These are phyloP conservation scores for Aristolochia contorta DNA, from an alignment of 164 flowering plant species.

Conservation along the genomic window DNA sequence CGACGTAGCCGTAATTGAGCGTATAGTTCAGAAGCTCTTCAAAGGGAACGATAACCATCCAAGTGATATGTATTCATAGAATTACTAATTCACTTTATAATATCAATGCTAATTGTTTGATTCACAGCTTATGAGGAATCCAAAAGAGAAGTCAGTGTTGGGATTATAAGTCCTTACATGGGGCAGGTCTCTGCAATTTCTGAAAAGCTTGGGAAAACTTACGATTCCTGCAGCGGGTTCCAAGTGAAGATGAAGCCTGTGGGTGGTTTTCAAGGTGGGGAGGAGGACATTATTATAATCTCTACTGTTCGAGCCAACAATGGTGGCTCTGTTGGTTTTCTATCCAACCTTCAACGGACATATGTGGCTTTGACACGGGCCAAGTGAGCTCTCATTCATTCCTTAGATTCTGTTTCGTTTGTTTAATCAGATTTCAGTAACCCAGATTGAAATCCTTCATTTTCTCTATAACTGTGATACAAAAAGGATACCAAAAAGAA, in stretches of 20 bases:
- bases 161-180: slow-evolving; percentile 24
- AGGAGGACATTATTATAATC: slow-evolving; percentile 29
- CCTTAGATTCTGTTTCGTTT: no score
- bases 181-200: slow-evolving; percentile 39
- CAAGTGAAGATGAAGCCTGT: slow-evolving; percentile 28
- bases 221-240: slow-evolving; percentile 12
- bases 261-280: slow-evolving; percentile 55
- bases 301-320: slow-evolving; percentile 31
- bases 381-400: no score
- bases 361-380: slow-evolving; percentile 50
- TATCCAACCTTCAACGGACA: slow-evolving; percentile 27
- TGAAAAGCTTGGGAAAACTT: slow-evolving; percentile 22
- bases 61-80: not conserved
- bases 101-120: not conserved
- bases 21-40: slow-evolving; percentile 18
- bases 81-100: not conserved
- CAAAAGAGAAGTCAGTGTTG: slow-evolving; percentile 17
- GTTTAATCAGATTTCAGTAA: no score
- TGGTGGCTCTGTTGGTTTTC: slow-evolving; percentile 31
- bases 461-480: no score
- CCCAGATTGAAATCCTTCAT: no score
- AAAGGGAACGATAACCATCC: slow-evolving; percentile 27
- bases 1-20: slow-evolving; percentile 25
- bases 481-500: no score
- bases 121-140: slow-evolving; percentile 13